These are phyloP conservation scores for Kwoniella sp. DNA, from an alignment of 768 basidiomycete species.

Conservation along the genomic window DNA sequence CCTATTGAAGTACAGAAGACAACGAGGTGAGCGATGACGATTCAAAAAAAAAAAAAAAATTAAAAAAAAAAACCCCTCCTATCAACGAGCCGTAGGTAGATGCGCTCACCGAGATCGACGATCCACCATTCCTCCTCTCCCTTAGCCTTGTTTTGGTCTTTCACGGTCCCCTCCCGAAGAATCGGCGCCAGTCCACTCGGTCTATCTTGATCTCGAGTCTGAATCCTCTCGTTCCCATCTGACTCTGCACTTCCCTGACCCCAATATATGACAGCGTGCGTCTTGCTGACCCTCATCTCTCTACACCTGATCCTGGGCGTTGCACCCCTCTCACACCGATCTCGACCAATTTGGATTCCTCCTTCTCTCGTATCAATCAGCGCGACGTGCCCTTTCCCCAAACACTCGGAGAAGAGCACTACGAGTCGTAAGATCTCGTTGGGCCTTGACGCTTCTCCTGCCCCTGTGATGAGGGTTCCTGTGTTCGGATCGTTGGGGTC, in stretches of 20 bases:
- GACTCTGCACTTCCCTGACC: slow-evolving; percentile 23
- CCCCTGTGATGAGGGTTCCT: too few relatives aligned
- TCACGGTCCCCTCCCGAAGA: not conserved
- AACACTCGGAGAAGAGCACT: slow-evolving; percentile 23
- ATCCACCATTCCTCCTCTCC: slow-evolving; percentile 48
- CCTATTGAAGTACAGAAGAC: too few relatives aligned
- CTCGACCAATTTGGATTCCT: slow-evolving; percentile 49
- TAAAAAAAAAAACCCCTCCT: too few relatives aligned
- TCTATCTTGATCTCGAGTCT: slow-evolving; percentile 13
- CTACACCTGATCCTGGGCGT: slow-evolving; percentile 40
- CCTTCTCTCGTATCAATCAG: slow-evolving; percentile 46
- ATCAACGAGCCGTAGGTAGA: too few relatives aligned
- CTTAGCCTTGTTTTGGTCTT: slow-evolving; percentile 12
- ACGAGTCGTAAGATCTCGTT: slow-evolving; percentile 47
- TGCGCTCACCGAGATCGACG: slow-evolving; percentile 49
- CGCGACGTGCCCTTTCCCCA: slow-evolving; percentile 30
- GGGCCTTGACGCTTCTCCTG: slow-evolving; percentile 1
- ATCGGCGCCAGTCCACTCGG: not conserved
- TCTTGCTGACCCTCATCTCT: slow-evolving; percentile 53
- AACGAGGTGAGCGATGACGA: too few relatives aligned
- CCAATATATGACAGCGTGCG: slow-evolving; percentile 51
- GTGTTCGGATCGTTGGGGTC: slow-evolving; percentile 14
- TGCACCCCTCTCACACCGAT: slow-evolving; percentile 38
- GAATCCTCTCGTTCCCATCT: too few relatives aligned
- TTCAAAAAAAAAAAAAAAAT: too few relatives aligned